These are phyloP conservation scores for Nyssa sinensis DNA, from an alignment of 148 eudicot genomes.

Conservation along the genomic window DNA sequence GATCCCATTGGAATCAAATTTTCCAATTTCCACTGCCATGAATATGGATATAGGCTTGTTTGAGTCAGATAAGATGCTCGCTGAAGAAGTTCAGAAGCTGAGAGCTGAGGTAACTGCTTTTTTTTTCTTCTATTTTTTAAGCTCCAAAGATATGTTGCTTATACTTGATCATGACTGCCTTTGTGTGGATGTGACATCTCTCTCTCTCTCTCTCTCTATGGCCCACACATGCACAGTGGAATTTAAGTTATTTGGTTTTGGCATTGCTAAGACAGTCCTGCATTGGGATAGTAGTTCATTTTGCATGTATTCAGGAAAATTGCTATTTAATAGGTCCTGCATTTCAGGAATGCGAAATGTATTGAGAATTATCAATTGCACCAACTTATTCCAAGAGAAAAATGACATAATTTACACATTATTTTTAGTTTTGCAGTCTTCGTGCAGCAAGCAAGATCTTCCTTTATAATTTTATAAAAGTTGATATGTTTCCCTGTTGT, in stretches of 20 bases:
- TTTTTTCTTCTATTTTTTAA: neutral
- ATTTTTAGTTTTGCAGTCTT: neutral
- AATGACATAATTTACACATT: neutral
- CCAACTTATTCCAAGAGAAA: no score
- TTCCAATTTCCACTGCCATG: slow-evolving; percentile 8
- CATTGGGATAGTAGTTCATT: no score
- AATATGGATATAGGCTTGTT: slow-evolving; percentile 13
- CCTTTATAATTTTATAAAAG: neutral
- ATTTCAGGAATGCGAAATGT: no score
- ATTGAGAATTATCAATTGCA: no score
- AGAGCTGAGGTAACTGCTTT: slow-evolving; percentile 28
- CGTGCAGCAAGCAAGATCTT: neutral
- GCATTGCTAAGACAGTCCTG: no score
- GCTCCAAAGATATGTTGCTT: neutral
- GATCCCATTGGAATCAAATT: slow-evolving; percentile 10
- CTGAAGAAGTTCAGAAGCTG: slow-evolving; percentile 30
- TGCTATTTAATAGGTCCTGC: no score
- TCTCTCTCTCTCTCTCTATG: neutral
- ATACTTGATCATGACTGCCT: neutral
- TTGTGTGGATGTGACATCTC: neutral
- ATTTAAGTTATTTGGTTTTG: no score
- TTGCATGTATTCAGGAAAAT: no score
- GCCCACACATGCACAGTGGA: no score
- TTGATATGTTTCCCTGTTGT: neutral
- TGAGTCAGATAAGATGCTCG: slow-evolving; percentile 16